phyloP scores from a whole-genome alignment of 495 filamentous ascomycete species.

The Talaromyces nanjingensis region DNA sequence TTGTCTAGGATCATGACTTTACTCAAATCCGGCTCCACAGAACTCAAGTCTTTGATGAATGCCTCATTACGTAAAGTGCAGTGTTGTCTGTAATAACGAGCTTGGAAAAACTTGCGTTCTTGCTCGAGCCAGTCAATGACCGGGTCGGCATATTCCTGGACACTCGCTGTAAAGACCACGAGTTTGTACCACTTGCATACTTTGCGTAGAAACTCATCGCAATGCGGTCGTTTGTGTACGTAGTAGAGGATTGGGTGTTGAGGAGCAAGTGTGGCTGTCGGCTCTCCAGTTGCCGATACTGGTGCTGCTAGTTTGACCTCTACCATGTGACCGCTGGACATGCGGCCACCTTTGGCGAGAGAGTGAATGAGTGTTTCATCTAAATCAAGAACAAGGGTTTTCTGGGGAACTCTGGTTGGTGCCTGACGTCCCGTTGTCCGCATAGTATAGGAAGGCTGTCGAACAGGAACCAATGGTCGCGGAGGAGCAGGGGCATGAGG shows the following conservation, averaged over 20 bases:
- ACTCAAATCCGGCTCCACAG: constrained; percentile 91
- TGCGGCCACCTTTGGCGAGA: constrained; percentile 89
- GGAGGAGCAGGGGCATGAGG: constrained; percentile 84
- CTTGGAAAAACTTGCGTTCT: constrained; percentile 90
- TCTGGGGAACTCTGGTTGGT: constrained; percentile 51
- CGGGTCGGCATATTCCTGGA: constrained; percentile 97
- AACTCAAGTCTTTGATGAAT: constrained; percentile 95
- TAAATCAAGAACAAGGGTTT: constrained; percentile 90
- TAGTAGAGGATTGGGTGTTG: constrained; percentile 98
- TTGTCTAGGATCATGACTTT: constrained; percentile 99
- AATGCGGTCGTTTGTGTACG: constrained; percentile 94
- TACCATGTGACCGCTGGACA: constrained; percentile 97
- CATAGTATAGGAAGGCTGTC: constrained; percentile 73
- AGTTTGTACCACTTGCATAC: constrained; percentile 97
- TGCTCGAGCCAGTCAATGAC: constrained; percentile 98
- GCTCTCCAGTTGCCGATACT: constrained; percentile 53
- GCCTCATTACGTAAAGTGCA: constrained; percentile 92
- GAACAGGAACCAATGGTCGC: constrained; percentile 77
- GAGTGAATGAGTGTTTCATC: constrained; percentile 98
- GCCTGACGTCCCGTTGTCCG: constrained; percentile 34
- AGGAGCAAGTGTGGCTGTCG: constrained; percentile 59
- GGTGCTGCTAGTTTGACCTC: constrained; percentile 80
- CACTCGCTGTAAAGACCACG: constrained; percentile 93
- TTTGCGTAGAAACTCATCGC: constrained; percentile 94
- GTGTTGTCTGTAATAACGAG: constrained; percentile 89